Base-by-base conservation (phyloP, 2,329 filamentous ascomycete species). In the Talaromyces verruculosus region DNA sequence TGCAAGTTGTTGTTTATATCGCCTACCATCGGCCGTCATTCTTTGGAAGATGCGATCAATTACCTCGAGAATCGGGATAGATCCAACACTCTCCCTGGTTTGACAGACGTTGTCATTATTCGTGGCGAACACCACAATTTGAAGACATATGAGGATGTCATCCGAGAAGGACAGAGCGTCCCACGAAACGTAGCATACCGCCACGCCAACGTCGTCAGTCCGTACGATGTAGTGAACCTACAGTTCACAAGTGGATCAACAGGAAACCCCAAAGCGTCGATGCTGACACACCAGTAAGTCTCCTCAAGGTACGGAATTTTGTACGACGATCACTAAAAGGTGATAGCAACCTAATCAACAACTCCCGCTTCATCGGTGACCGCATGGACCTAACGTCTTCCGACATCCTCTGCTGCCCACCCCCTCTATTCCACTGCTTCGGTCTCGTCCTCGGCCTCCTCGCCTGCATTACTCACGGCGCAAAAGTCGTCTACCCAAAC, bases 401-500 rank as follows among this genome's bases (percentile, higher is more conserved):
- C 55, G 90, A 93, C 72, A 81, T 89, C 7, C 83, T 95, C 11
- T 94, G 91, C 81, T 95, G 91, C 75, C 91, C 91, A 2, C 91
- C 91, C 0, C 91, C 92, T 0, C 83, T 95, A 3, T 95, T 95
- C 82, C 92, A 95, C 80, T 94, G 91, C 80, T 94, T 94, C 73
- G 91, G 91, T 1, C 85, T 94, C 7, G 90, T 93, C 0, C 85
- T 93, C 2, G 91, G 91, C 8, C 83, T 93, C 53, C 84, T 93
- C 64, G 88, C 90, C 1, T 84, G 87, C 51, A 78, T 93, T 62
- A 92, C 89, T 0, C 90, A 93, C 74, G 91, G 91, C 57, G 87
- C 86, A 45, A 91, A 89, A 76, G 88, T 93, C 61, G 87, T 94
- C 10, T 92, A 92, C 72, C 91, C 91, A 0, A 85, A 86, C 68